phyloP scores from a whole-genome alignment of 202 grass and related monocot species.

The Hordeum pubiflorum region DNA sequence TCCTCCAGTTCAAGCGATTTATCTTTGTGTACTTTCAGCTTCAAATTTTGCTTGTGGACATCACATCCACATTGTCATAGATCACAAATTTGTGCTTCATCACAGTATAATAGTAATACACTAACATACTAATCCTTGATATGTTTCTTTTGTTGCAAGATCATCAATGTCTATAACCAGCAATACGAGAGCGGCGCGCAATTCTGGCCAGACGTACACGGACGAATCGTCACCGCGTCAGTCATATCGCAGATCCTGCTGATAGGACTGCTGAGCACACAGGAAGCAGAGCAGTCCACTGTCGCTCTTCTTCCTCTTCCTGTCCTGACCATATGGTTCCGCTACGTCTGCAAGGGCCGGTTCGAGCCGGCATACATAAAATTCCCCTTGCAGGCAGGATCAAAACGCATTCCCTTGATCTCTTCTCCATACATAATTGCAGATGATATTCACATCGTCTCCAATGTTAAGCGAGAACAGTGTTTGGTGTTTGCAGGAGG shows the following conservation, averaged over 20 bases:
- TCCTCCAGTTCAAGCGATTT: not conserved
- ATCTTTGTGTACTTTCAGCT: not conserved
- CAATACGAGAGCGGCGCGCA: conserved; percentile 74
- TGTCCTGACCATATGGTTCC: conserved; percentile 77
- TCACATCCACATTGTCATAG: not conserved
- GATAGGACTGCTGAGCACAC: conserved; percentile 72
- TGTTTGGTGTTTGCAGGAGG: conserved; percentile 53
- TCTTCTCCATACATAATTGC: not conserved
- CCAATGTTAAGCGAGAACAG: not conserved
- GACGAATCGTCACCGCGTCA: conserved; percentile 47
- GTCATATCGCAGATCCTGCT: conserved; percentile 82
- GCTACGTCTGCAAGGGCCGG: conserved; percentile 65
- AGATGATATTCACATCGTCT: not conserved
- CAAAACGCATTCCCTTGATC: not conserved
- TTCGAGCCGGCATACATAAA: conserved; percentile 89
- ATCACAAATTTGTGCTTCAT: not conserved
- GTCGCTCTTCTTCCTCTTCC: conserved; percentile 61
- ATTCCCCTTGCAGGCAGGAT: conserved; percentile 67
- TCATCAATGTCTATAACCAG: conserved; percentile 91
- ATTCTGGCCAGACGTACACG: conserved; percentile 90
- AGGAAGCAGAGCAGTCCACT: conserved; percentile 51
- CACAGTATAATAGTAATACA: not conserved
- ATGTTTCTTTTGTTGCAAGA: conserved; percentile 48
- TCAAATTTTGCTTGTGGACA: not conserved
- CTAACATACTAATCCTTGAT: not conserved